These are phyloP conservation scores for Nicotiana obtusifolia DNA, from an alignment of 257 asterid species.

Conservation along the genomic window DNA sequence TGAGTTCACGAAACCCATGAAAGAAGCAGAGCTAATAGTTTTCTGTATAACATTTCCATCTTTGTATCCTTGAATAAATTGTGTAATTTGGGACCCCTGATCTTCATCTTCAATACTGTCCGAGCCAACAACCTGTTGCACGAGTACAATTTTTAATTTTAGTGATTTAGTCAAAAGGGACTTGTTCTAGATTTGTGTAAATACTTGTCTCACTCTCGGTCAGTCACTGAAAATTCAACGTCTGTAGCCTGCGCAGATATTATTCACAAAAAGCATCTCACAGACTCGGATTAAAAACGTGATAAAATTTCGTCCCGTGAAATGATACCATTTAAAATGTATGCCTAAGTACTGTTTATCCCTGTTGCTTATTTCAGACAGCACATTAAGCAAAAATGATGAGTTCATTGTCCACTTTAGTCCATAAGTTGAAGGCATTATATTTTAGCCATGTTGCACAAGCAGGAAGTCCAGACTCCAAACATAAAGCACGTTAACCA, in stretches of 20 bases:
- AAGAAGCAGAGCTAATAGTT: conserved; percentile 44
- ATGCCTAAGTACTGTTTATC: neutral
- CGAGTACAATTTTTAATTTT: neutral
- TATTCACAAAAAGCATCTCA: neutral
- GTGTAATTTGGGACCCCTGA: conserved; percentile 49
- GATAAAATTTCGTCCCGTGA: neutral
- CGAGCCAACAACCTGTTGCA: conserved; percentile 57
- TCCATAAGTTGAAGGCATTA: neutral
- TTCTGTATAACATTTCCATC: conserved; percentile 60
- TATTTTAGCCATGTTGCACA: neutral
- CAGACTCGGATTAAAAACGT: neutral
- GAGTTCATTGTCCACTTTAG: neutral
- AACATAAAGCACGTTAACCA: neutral
- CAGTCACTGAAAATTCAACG: neutral
- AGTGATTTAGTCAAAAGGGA: neutral
- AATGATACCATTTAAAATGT: neutral
- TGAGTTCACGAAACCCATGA: conserved; percentile 49
- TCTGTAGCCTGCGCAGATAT: neutral
- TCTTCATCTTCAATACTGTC: conserved; percentile 63
- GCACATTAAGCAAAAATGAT: neutral
- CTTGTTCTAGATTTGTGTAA: neutral
- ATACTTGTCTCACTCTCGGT: neutral
- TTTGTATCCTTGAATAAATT: conserved; percentile 65
- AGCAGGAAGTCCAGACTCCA: neutral
- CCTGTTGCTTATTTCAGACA: neutral